phyloP scores from a whole-genome alignment of 345 rosid species.

The Aethionema arabicum region DNA sequence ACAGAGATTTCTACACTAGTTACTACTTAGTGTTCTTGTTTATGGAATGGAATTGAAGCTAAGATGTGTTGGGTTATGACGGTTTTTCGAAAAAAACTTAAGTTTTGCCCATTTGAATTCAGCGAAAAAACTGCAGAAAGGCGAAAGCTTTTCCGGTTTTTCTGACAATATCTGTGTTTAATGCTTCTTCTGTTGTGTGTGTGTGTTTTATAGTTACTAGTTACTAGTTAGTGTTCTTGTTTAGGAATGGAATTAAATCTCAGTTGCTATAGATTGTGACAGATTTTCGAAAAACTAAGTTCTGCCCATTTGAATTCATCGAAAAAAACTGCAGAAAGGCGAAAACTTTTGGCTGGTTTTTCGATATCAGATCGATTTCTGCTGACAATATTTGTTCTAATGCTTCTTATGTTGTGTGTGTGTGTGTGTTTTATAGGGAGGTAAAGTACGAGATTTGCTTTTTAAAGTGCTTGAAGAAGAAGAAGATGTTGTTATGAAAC shows the following conservation, averaged over 20 bases:
- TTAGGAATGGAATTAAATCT: constrained; percentile 2
- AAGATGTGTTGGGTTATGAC: neutral
- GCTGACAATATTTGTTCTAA: neutral
- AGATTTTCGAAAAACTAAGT: neutral
- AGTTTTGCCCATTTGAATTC: neutral
- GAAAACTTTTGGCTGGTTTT: neutral
- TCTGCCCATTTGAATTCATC: neutral
- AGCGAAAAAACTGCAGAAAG: neutral
- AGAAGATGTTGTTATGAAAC: constrained; percentile 67
- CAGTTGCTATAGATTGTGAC: neutral
- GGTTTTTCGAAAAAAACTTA: neutral
- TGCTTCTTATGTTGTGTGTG: constrained; percentile 2
- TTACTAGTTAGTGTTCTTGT: constrained; percentile 15
- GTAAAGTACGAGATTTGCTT: constrained; percentile 70
- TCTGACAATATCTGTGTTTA: neutral
- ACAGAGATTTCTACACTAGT: neutral
- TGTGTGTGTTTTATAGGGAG: constrained; percentile 51
- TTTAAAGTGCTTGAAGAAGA: constrained; percentile 72
- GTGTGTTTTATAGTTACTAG: too few relatives aligned
- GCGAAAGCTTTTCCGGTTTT: neutral
- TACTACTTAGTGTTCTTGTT: constrained; percentile 13
- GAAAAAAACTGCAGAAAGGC: neutral
- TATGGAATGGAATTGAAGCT: constrained; percentile 6
- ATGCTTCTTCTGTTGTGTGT: constrained; percentile 5
- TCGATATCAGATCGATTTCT: too few relatives aligned